Evolutionary conservation across 2,329 filamentous ascomycete species (phyloP).

Genomic region (Hypoxylon sp.): DNA sequence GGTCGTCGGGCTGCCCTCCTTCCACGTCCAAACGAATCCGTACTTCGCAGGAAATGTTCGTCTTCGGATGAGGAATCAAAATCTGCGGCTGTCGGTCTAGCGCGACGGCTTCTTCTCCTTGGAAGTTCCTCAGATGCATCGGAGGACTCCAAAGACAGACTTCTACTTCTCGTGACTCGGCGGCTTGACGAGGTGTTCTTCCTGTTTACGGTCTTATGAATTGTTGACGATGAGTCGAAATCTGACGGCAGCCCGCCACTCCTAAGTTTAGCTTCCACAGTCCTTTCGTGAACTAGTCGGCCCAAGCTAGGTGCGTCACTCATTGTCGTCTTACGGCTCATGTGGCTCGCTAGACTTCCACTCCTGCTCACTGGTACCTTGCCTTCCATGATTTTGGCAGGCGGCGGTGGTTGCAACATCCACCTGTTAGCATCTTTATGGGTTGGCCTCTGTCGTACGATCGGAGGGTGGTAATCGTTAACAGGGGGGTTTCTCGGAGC

Average conservation of each 20-base stretch:
- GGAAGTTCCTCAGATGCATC: conserved; percentile 41
- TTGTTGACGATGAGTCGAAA: conserved; percentile 42
- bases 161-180: conserved; percentile 33
- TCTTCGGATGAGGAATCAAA: conserved; percentile 43
- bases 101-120: conserved; percentile 36
- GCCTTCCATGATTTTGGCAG: conserved; percentile 90
- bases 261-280: conserved; percentile 60
- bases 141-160: conserved; percentile 41
- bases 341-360: conserved; percentile 66
- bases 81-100: conserved; percentile 28
- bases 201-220: conserved; percentile 33
- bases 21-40: conserved; percentile 42
- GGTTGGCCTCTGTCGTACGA: conserved; percentile 79
- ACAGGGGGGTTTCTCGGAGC: conserved; percentile 75
- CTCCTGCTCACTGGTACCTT: conserved; percentile 77
- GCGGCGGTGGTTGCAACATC: conserved; percentile 95
- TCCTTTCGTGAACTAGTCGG: conserved; percentile 59
- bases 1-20: conserved; percentile 42
- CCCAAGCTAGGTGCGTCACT: conserved; percentile 58
- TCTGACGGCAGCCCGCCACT: conserved; percentile 54
- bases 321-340: conserved; percentile 59
- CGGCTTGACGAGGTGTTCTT: conserved; percentile 38
- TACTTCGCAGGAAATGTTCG: conserved; percentile 42
- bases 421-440: conserved; percentile 79
- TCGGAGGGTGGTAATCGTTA: conserved; percentile 87